phyloP scores from a whole-genome alignment of 441 rosid genomes.

The Aquilaria agallochum region DNA sequence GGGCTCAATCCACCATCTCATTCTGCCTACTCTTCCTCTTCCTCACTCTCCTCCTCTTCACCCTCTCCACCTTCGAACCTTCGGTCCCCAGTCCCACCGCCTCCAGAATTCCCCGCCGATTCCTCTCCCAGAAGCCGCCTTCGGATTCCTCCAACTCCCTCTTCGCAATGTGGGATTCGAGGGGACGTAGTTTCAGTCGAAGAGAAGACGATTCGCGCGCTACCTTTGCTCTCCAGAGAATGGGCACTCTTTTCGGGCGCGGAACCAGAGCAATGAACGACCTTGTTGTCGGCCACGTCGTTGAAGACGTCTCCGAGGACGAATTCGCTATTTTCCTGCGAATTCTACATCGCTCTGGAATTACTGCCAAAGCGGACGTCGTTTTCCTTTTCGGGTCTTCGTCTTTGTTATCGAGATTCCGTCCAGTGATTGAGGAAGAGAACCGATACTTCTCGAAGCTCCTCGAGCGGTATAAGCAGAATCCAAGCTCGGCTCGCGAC shows the following conservation, averaged over 20 bases:
- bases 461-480: conserved; percentile 21
- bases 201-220: not conserved
- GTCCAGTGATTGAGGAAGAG: conserved; percentile 47
- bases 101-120: conserved; percentile 27
- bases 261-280: conserved; percentile 71
- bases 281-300: conserved; percentile 58
- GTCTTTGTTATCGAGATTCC: conserved; percentile 24
- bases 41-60: conserved; percentile 70
- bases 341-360: conserved; percentile 55
- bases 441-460: conserved; percentile 65
- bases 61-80: conserved; percentile 91
- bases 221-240: conserved; percentile 65
- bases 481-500: conserved; percentile 18
- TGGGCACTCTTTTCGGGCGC: conserved; percentile 72
- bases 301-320: conserved; percentile 41
- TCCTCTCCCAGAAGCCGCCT: conserved; percentile 25
- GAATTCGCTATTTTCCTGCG: conserved; percentile 65
- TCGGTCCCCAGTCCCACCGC: conserved; percentile 18
- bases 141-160: conserved; percentile 12
- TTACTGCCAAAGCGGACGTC: conserved; percentile 55
- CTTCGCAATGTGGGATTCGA: conserved; percentile 3
- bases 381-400: conserved; percentile 48
- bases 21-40: conserved; percentile 63
- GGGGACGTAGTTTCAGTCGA: not conserved
- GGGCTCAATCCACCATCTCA: conserved; percentile 77